Base-by-base conservation (phyloP, 2,329 filamentous ascomycete species). In the Penicillium rolfsii region DNA sequence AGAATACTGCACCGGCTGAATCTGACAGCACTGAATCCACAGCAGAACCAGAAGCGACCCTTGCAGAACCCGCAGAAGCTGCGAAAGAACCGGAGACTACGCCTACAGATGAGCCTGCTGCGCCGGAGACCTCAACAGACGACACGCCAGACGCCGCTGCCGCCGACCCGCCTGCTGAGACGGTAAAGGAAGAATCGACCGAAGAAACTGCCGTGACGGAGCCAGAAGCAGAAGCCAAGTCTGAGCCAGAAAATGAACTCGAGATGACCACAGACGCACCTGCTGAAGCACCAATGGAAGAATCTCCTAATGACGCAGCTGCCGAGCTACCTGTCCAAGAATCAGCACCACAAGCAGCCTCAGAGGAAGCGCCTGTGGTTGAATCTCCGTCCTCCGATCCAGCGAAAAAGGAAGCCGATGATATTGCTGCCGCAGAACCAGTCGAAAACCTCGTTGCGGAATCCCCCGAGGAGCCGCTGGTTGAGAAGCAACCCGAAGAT, bases 401-500 rank as follows among this genome's bases (percentile, higher is more conserved):
- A 11, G 40, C 41, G 16, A 66, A 70, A 22, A 65, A 69, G 26
- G 19, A 61, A 6, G 58, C 61, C 26, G 58, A 40, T 22, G 33
- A 40, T 28, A 6, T 22, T n/a, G 36, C 33, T 28, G 3, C 5
- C 5, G 36, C 35, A 40, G 49, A 36, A 9, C 3, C 33, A n/a
- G 19, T 35, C 19, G 33, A 38, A 40, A 52, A 33, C 26, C 49
- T 11, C 2, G 49, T 19, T 26, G 5, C 35, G 2, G 53, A 56
- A 16, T 8, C 40, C 2, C 16, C 58, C 35, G 58, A 64, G 6
- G 56, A 65, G 19, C 58, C 63, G 5, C 57, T 33, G 26, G 8
- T 59, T 26, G 62, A 63, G 26, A 53, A 63, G 28, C 36, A 62
- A 19, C 59, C 68, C 33, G 58, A 62, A 45, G 66, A 69, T 45